Conservation (phyloP, 2,329 filamentous ascomycete species). For the Talaromyces islandicus region DNA sequence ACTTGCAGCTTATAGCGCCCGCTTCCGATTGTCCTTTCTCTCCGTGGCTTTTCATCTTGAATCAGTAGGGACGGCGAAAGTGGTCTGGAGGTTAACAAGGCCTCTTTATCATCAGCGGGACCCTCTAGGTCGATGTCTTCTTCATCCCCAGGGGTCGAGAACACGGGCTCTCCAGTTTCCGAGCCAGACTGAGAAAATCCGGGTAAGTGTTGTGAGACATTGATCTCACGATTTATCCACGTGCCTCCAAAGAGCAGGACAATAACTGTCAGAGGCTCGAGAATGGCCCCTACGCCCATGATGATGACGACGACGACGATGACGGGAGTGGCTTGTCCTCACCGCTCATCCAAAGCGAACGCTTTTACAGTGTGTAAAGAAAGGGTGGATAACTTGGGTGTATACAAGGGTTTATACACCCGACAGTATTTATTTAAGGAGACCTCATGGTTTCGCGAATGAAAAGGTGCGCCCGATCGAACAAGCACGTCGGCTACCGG, state of each 20-base stretch:
- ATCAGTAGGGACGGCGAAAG: conserved; percentile 38
- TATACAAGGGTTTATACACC: neutral
- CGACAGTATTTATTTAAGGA: neutral
- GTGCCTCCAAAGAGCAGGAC: conserved; percentile 56
- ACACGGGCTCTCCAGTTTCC: conserved; percentile 16
- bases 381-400: neutral
- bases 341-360: neutral
- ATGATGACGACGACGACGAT: conserved; percentile 16
- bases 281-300: conserved; percentile 53
- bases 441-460: neutral
- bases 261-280: conserved; percentile 59
- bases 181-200: conserved; percentile 8
- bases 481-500: neutral
- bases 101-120: conserved; percentile 28
- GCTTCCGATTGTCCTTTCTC: conserved; percentile 44
- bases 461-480: neutral
- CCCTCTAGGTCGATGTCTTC: conserved; percentile 29
- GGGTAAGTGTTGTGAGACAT: conserved; percentile 3
- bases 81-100: conserved; percentile 26
- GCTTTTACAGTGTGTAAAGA: neutral
- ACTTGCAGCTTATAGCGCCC: conserved; percentile 44
- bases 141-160: neutral
- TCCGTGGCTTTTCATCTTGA: conserved; percentile 43
- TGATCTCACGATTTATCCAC: conserved; percentile 51
- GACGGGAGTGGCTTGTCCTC: neutral